Conservation (phyloP, 2,329 filamentous ascomycete species). For the Aspergillus amoenus region DNA sequence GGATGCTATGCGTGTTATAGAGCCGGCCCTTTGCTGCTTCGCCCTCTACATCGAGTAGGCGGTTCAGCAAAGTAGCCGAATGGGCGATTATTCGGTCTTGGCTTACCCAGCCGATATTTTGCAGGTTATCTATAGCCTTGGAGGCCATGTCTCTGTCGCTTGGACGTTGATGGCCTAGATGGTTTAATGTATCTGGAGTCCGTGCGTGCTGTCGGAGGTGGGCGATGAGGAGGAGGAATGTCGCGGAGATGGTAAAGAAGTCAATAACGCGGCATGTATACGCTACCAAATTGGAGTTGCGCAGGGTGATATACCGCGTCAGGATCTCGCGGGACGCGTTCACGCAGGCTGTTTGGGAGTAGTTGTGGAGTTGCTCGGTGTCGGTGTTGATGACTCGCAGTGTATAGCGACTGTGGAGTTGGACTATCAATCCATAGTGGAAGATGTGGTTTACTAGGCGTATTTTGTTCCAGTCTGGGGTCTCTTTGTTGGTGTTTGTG, state of each 20-base stretch:
- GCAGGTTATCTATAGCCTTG: slow-evolving; percentile 37
- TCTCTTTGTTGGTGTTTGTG: background rate
- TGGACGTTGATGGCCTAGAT: slow-evolving; percentile 39
- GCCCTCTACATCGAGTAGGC: slow-evolving; percentile 20
- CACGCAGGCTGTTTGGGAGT: slow-evolving; percentile 51
- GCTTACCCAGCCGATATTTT: slow-evolving; percentile 24
- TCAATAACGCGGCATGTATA: slow-evolving; percentile 27
- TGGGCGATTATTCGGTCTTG: slow-evolving; percentile 33
- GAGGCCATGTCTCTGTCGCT: slow-evolving; percentile 44
- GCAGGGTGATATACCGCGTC: slow-evolving; percentile 49
- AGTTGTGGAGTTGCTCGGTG: slow-evolving; percentile 42
- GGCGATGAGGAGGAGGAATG: slow-evolving; percentile 24
- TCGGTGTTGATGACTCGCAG: slow-evolving; percentile 39
- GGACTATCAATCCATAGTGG: slow-evolving; percentile 52
- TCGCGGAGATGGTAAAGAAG: slow-evolving; percentile 28
- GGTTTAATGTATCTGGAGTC: background rate
- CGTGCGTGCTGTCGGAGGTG: slow-evolving; percentile 25
- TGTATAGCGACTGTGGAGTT: slow-evolving; percentile 58
- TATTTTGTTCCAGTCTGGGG: slow-evolving; percentile 27
- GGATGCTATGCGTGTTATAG: slow-evolving; percentile 1
- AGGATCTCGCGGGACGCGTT: slow-evolving; percentile 54
- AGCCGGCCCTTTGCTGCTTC: slow-evolving; percentile 7
- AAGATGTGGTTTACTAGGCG: slow-evolving; percentile 50
- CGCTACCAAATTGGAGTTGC: slow-evolving; percentile 28
- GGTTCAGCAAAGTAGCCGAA: slow-evolving; percentile 17